Percentiles rank a stretch among this genome's conserved stretches.
These are phyloP conservation scores for Erythrophleum fordii DNA, from an alignment of 306 rosid genomes.

Conservation along the genomic window DNA sequence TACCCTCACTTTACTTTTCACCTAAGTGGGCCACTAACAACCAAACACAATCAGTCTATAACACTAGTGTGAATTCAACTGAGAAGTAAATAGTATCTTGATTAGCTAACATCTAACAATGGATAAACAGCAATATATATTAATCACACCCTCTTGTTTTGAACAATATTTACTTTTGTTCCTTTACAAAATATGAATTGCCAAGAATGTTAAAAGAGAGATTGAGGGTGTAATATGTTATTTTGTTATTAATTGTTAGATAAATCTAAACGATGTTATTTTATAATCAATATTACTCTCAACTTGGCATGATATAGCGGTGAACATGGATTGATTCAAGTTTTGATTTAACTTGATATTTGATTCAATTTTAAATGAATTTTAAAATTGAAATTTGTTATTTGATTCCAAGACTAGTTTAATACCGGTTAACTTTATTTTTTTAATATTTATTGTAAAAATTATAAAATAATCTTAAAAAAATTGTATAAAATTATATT, in stretches of 20 bases:
- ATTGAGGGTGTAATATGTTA: neutral
- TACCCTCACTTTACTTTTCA: neutral
- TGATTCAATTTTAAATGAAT: too few species aligned
- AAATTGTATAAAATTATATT: too few species aligned
- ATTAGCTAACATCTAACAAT: neutral
- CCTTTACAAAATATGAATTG: too few species aligned
- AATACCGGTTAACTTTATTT: too few species aligned
- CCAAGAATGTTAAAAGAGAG: neutral
- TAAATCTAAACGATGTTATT: neutral
- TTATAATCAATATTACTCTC: neutral
- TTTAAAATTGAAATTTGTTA: too few species aligned
- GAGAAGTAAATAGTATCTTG: constrained; percentile 1
- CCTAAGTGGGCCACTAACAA: neutral
- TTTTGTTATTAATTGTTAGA: neutral
- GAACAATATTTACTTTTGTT: neutral
- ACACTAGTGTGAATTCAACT: neutral
- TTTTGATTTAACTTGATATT: too few species aligned
- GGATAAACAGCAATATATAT: neutral
- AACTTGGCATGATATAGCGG: too few species aligned
- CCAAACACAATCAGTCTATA: neutral
- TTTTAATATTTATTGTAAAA: too few species aligned
- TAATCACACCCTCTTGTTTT: neutral
- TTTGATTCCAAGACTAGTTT: too few species aligned
- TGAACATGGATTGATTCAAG: too few species aligned
- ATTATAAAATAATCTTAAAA: too few species aligned